A percentile compares a stretch with the other conserved stretches of the same genome.
Evolutionary conservation across 2,329 filamentous ascomycete species (phyloP).

Genomic region (Aspergillus transmontanensis): DNA sequence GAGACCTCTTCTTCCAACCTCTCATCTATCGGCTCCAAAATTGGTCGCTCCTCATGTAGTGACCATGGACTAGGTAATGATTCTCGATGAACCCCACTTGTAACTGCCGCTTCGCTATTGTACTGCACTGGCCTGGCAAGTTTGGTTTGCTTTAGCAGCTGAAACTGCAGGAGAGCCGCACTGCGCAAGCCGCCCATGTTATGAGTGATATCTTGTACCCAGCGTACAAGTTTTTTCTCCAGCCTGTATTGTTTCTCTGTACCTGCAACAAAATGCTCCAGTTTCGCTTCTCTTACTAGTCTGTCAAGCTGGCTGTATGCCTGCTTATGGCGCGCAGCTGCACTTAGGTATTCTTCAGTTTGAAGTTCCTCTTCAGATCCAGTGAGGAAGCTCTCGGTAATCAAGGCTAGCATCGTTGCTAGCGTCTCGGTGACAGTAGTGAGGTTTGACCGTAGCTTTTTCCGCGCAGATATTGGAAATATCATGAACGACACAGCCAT

Average conservation of each 20-base stretch:
- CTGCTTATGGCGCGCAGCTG: constrained; percentile 65
- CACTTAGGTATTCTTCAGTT: constrained; percentile 64
- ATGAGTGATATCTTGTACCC: constrained; percentile 81
- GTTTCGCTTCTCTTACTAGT: constrained; percentile 80
- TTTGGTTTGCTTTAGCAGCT: constrained; percentile 69
- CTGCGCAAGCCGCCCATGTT: constrained; percentile 88
- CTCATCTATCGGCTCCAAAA: constrained; percentile 65
- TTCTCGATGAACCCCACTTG: constrained; percentile 18
- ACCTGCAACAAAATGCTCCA: constrained; percentile 82
- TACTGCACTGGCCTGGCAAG: constrained; percentile 20
- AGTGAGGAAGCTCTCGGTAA: constrained; percentile 80
- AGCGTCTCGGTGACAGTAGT: constrained; percentile 73
- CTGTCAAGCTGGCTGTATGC: constrained; percentile 72
- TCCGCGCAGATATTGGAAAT: constrained; percentile 76
- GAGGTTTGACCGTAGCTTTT: constrained; percentile 72
- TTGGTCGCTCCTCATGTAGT: constrained; percentile 47
- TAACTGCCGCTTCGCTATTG: constrained; percentile 20
- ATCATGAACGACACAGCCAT: constrained; percentile 75
- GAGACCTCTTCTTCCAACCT: constrained; percentile 58
- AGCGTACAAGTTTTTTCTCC: constrained; percentile 78
- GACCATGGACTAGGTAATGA: constrained; percentile 35
- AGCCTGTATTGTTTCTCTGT: constrained; percentile 77
- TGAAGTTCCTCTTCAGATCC: constrained; percentile 78
- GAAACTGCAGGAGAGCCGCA: constrained; percentile 86
- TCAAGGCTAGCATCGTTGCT: constrained; percentile 77